Conservation (phyloP, 2,329 filamentous ascomycete genomes). For the Tolypocladium tundrense region DNA sequence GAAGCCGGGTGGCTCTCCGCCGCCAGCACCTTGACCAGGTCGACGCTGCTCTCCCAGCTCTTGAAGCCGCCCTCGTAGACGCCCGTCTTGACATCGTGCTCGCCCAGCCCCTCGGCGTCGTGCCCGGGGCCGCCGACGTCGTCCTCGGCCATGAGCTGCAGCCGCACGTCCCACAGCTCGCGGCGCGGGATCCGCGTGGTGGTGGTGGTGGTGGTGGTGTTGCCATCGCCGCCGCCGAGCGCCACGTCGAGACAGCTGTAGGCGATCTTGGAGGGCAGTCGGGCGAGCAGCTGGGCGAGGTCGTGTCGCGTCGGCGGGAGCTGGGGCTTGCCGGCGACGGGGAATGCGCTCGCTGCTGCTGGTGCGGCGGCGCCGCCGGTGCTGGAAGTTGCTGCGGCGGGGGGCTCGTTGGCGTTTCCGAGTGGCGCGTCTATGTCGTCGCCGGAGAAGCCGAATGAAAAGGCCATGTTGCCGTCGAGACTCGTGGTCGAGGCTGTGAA, state of each 20-base stretch:
- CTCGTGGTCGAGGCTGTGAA: background rate
- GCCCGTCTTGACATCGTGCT: constrained; percentile 68
- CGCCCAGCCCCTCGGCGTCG: constrained; percentile 40
- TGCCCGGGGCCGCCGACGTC: constrained; percentile 35
- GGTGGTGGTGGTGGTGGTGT: constrained; percentile 26
- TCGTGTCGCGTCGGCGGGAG: constrained; percentile 43
- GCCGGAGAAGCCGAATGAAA: constrained; percentile 52
- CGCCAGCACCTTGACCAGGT: constrained; percentile 61
- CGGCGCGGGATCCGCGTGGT: constrained; percentile 54
- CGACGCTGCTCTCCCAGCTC: constrained; percentile 79
- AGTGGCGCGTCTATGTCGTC: constrained; percentile 49
- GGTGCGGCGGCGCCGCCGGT: constrained; percentile 1
- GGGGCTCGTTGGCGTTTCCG: background rate
- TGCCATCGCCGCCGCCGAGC: constrained; percentile 37
- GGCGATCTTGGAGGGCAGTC: constrained; percentile 63
- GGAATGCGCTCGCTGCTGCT: constrained; percentile 41
- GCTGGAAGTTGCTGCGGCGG: background rate
- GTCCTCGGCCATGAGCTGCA: constrained; percentile 71
- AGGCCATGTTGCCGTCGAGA: constrained; percentile 26
- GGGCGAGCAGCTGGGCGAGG: constrained; percentile 38
- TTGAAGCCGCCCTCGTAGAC: constrained; percentile 85
- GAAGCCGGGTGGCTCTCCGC: constrained; percentile 25
- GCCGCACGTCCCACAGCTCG: constrained; percentile 71
- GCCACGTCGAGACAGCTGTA: constrained; percentile 53
- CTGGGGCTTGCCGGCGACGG: constrained; percentile 49